Evolutionary conservation across 352 stramenopile genomes (phyloP), one percentile per base, ranked within the genome.

Genomic region (Phytopythium helicoides): DNA sequence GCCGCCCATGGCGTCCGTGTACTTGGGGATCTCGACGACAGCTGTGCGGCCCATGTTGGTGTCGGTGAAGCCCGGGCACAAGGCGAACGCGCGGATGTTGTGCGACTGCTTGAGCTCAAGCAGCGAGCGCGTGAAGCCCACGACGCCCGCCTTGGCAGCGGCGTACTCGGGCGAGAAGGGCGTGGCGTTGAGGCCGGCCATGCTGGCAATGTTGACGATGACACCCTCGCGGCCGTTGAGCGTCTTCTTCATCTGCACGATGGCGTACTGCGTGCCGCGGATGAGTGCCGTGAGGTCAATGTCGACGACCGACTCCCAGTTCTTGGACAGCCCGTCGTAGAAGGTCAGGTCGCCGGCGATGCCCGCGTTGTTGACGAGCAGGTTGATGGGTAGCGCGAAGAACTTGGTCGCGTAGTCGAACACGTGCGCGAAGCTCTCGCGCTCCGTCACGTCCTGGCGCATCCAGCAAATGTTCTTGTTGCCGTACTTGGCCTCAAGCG

Each of bases 301-400:
- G 26, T 73, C 63, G 25, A 92, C 65, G n/a, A 92, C 77, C 14
- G 56, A 54, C 51, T 88, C 77, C 81, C 83, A 94, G 25, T 60
- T 62, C 11, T 50, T 64, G 51, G 54, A 71, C 1, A 56, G 38
- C 6, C 50, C 47, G 18, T 81, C 55, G 53, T 68, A 86, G 54
- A 78, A 88, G 16, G 62, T 62, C 59, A 79, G 66, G 41, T 87
- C 60, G 7, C 74, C 73, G 3, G 66, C 74, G 28, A 93, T 91
- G 18, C 83, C 83, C 3, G 83, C 83, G 56, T 93, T 93, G 65
- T 93, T 93, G 3, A 83, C 81, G 31, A 93, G 68, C 38, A 92
- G 37, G 61, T 93, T 93, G 9, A 90, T 68, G 0, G 67, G 69
- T 28, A 40, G 42, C 19, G 74, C 66, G 52, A 94, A 92, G 53